A percentile compares a stretch with the other conserved stretches of the same genome.
Evolutionary conservation across 2,329 filamentous ascomycete species (phyloP).

Genomic region (Teratosphaeriaceae sp.): DNA sequence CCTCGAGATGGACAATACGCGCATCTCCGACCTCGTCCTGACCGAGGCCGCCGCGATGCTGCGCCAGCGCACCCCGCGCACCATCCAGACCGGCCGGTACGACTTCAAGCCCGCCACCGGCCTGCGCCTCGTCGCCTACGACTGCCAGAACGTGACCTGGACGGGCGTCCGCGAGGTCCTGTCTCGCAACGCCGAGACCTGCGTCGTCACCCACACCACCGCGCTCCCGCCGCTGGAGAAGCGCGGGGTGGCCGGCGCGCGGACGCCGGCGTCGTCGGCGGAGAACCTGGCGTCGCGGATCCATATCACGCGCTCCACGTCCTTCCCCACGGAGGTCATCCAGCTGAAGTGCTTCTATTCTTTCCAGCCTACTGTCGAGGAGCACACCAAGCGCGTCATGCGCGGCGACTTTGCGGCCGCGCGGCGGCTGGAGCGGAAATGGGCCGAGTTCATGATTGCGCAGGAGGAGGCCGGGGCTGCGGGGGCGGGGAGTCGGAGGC

Average conservation of each 20-base stretch:
- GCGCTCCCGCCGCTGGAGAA: slow-evolving; percentile 21
- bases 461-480: slow-evolving; percentile 72
- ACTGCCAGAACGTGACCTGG: slow-evolving; percentile 91
- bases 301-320: slow-evolving; percentile 30
- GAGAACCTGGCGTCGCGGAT: slow-evolving; percentile 17
- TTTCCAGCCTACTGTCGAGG: slow-evolving; percentile 90
- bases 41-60: slow-evolving; percentile 80
- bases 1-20: slow-evolving; percentile 88
- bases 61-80: slow-evolving; percentile 44
- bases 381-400: slow-evolving; percentile 82
- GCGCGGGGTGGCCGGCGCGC: slow-evolving; percentile 15
- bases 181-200: slow-evolving; percentile 72
- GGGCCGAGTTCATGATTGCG: slow-evolving; percentile 91
- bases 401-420: slow-evolving; percentile 69
- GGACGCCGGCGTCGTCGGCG: too few species aligned
- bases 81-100: slow-evolving; percentile 34
- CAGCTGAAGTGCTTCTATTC: slow-evolving; percentile 89
- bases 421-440: slow-evolving; percentile 75
- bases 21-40: slow-evolving; percentile 78
- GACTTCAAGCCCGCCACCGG: slow-evolving; percentile 44
- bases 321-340: slow-evolving; percentile 73
- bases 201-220: slow-evolving; percentile 37
- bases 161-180: slow-evolving; percentile 82
- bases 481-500: slow-evolving; percentile 59
- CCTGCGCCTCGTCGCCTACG: slow-evolving; percentile 75